Conservation (phyloP, 495 filamentous ascomycete genomes). For the Talaromyces borbonicus region DNA sequence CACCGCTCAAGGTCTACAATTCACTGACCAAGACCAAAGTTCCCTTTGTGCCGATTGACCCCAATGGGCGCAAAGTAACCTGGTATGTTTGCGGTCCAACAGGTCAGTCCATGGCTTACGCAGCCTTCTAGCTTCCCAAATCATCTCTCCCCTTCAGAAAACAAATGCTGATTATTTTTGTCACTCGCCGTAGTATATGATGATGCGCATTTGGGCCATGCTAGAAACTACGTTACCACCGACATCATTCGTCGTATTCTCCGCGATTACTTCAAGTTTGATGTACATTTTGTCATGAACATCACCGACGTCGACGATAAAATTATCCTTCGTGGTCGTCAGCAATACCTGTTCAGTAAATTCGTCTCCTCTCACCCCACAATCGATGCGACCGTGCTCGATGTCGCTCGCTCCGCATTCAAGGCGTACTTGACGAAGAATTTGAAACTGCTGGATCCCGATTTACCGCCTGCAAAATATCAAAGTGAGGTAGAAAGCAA, state of each 20-base stretch:
- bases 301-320: constrained; percentile 93
- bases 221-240: constrained; percentile 86
- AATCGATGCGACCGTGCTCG: constrained; percentile 40
- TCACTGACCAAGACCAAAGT: constrained; percentile 64
- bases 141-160: background rate
- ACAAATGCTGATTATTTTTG: background rate
- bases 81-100: constrained; percentile 95
- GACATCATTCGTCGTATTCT: constrained; percentile 88
- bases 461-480: constrained; percentile 36
- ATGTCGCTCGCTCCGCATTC: constrained; percentile 58
- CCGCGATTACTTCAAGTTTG: constrained; percentile 73
- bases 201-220: constrained; percentile 82
- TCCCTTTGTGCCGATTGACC: constrained; percentile 65
- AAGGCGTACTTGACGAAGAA: constrained; percentile 66
- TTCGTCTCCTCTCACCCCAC: constrained; percentile 36
- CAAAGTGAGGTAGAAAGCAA: constrained; percentile 42
- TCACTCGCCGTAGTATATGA: constrained; percentile 54
- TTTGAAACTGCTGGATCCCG: constrained; percentile 49
- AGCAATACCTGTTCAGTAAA: constrained; percentile 59
- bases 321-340: constrained; percentile 77
- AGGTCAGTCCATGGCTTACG: constrained; percentile 2
- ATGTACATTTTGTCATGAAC: constrained; percentile 92
- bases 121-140: background rate
- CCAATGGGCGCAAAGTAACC: constrained; percentile 53
- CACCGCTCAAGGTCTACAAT: constrained; percentile 51